Evolutionary conservation across 306 rosid species (phyloP).

Genomic region (Trifolium pratense): DNA sequence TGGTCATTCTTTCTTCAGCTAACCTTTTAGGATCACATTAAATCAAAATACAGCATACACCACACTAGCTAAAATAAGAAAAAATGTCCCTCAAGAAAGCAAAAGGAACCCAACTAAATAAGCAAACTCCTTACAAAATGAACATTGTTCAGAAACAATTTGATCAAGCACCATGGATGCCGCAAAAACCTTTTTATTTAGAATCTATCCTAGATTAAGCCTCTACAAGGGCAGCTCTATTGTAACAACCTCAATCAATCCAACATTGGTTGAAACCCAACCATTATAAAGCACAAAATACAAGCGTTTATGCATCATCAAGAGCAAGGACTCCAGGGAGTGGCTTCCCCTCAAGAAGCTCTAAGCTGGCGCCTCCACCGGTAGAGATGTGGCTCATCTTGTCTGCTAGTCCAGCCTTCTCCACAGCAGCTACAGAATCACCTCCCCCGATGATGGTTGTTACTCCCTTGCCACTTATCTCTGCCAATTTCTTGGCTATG

Average conservation of each 20-base stretch:
- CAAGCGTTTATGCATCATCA: slow-evolving; percentile 60
- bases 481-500: slow-evolving; percentile 86
- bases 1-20: background rate
- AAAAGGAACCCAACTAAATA: background rate
- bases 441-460: slow-evolving; percentile 98
- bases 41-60: background rate
- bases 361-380: slow-evolving; percentile 99
- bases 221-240: slow-evolving; percentile 54
- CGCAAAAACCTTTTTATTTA: slow-evolving; percentile 48
- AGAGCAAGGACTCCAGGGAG: slow-evolving; percentile 98
- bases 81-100: background rate
- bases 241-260: slow-evolving; percentile 16
- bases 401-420: slow-evolving; percentile 89
- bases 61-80: background rate
- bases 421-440: slow-evolving; percentile 97
- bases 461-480: slow-evolving; percentile 85
- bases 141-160: slow-evolving; percentile 38
- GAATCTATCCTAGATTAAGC: slow-evolving; percentile 53
- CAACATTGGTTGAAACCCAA: slow-evolving; percentile 56
- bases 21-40: background rate
- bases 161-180: slow-evolving; percentile 34
- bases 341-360: slow-evolving; percentile 94
- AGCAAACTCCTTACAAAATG: slow-evolving; percentile 33
- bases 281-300: slow-evolving; percentile 44
- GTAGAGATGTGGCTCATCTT: slow-evolving; percentile 99